Conservation (phyloP, 805 yeast species). For the Kluyveromyces lactis region DNA sequence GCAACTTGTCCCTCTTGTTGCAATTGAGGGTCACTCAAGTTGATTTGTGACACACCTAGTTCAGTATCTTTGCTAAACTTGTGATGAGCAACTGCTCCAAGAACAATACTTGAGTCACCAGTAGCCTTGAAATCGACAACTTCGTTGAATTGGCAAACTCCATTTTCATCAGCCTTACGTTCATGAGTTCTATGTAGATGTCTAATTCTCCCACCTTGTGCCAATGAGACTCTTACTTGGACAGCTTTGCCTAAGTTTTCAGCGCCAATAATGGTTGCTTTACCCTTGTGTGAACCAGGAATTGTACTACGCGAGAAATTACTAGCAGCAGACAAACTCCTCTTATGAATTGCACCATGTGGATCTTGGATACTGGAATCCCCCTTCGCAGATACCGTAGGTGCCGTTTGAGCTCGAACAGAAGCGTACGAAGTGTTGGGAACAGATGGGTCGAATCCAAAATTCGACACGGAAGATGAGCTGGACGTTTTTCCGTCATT, state of each 20-base stretch:
- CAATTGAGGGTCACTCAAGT: slow-evolving; percentile 37
- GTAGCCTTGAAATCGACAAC: slow-evolving; percentile 59
- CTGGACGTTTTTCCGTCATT: neutral
- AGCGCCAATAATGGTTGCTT: slow-evolving; percentile 43
- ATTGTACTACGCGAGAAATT: slow-evolving; percentile 24
- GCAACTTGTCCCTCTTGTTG: slow-evolving; percentile 25
- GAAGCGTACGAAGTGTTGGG: slow-evolving; percentile 25
- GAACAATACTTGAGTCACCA: slow-evolving; percentile 48
- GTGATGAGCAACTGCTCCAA: slow-evolving; percentile 60
- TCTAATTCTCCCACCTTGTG: slow-evolving; percentile 38
- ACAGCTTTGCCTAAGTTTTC: slow-evolving; percentile 33
- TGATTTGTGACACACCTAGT: slow-evolving; percentile 50
- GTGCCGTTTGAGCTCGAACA: slow-evolving; percentile 10
- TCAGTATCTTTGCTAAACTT: slow-evolving; percentile 63
- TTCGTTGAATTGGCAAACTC: slow-evolving; percentile 51
- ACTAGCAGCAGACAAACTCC: slow-evolving; percentile 15
- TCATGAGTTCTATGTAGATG: slow-evolving; percentile 59
- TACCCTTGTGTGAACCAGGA: slow-evolving; percentile 39
- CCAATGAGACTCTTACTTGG: slow-evolving; percentile 48
- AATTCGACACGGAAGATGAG: slow-evolving; percentile 8
- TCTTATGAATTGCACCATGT: slow-evolving; percentile 11
- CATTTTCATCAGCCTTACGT: slow-evolving; percentile 40
- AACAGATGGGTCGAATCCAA: slow-evolving; percentile 21
- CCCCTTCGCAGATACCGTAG: slow-evolving; percentile 10
- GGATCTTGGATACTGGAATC: slow-evolving; percentile 15